Conservation (phyloP, 2,329 filamentous ascomycete genomes). For the Tolypocladium tropicale region DNA sequence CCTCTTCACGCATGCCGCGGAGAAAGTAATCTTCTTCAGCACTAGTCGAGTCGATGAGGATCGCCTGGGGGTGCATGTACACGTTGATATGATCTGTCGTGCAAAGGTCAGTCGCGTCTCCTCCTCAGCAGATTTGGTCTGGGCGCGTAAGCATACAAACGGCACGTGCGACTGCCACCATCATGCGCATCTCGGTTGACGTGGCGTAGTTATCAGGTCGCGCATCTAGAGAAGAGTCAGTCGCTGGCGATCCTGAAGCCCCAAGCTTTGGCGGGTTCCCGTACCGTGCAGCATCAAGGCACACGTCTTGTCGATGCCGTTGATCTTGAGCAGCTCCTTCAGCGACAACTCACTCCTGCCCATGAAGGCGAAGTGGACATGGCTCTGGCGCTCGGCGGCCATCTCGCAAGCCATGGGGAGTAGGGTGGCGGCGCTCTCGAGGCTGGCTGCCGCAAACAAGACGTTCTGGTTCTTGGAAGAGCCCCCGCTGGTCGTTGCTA, state of each 20-base stretch:
- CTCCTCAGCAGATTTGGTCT: neutral
- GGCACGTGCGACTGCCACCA: constrained; percentile 51
- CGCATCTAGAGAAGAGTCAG: constrained; percentile 44
- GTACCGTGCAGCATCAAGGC: constrained; percentile 50
- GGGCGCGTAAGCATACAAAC: constrained; percentile 38
- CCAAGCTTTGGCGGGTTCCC: neutral
- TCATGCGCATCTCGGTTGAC: constrained; percentile 62
- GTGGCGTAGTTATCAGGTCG: constrained; percentile 61
- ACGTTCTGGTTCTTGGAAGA: constrained; percentile 55
- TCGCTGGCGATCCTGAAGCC: constrained; percentile 4
- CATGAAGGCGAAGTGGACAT: constrained; percentile 75
- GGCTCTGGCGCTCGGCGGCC: constrained; percentile 56
- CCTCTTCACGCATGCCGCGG: constrained; percentile 45
- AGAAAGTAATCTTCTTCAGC: constrained; percentile 62
- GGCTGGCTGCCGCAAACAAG: constrained; percentile 66
- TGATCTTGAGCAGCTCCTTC: constrained; percentile 61
- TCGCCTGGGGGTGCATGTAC: constrained; percentile 67
- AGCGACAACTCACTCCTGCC: constrained; percentile 61
- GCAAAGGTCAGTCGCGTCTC: neutral
- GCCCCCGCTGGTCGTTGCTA: constrained; percentile 42
- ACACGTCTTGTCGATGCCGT: constrained; percentile 67
- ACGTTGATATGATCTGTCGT: constrained; percentile 49
- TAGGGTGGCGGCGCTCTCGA: constrained; percentile 62
- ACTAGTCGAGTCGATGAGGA: constrained; percentile 58
- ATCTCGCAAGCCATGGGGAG: constrained; percentile 83